Percentiles rank a stretch among this genome's conserved stretches.
phyloP scores from a whole-genome alignment of 164 flowering plant species.

The Buxus sempervirens region DNA sequence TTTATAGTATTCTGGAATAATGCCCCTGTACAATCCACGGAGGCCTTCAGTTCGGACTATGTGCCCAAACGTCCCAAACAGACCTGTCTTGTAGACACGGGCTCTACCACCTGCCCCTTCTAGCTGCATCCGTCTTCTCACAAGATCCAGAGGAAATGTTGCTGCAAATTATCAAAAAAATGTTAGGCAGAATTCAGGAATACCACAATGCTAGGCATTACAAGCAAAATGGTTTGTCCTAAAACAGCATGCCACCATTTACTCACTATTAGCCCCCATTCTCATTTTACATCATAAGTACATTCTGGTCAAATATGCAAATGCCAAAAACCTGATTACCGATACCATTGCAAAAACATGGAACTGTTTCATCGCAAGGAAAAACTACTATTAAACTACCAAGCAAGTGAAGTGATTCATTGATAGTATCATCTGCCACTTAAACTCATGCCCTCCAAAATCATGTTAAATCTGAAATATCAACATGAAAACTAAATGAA shows the following conservation, averaged over 20 bases:
- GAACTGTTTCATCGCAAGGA: too few relatives aligned
- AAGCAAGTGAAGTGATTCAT: too few relatives aligned
- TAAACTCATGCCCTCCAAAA: neutral
- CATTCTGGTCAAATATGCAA: neutral
- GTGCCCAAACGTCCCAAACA: slow-evolving; percentile 63
- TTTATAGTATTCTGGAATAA: slow-evolving; percentile 82
- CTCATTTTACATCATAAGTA: too few relatives aligned
- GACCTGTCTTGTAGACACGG: slow-evolving; percentile 57
- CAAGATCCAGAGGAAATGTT: slow-evolving; percentile 82
- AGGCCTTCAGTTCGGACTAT: slow-evolving; percentile 61
- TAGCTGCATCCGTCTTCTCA: slow-evolving; percentile 81
- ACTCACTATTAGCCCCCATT: too few relatives aligned
- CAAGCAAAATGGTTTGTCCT: neutral
- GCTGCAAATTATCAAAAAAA: slow-evolving; percentile 35
- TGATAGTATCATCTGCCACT: neutral
- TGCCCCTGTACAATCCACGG: slow-evolving; percentile 72
- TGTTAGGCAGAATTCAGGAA: neutral
- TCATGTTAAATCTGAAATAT: neutral
- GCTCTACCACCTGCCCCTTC: slow-evolving; percentile 85
- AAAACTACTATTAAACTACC: too few relatives aligned
- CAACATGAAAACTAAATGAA: neutral
- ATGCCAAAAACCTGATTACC: neutral
- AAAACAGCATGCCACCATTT: too few relatives aligned
- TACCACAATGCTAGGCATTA: neutral
- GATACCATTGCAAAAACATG: neutral